phyloP scores from a whole-genome alignment of 106 monocot species.

The Dendrobium chrysotoxum region DNA sequence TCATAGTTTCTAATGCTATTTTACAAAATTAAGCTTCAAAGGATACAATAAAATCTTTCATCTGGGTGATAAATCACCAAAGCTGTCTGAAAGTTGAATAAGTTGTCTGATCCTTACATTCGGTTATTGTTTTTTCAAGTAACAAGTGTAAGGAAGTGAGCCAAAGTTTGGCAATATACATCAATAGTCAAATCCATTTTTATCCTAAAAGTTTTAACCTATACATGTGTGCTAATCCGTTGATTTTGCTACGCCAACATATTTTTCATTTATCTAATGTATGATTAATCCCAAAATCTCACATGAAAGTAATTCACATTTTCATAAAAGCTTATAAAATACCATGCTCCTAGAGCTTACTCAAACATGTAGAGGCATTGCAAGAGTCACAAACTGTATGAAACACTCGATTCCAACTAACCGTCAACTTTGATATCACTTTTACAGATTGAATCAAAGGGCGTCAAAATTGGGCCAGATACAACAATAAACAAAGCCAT shows the following conservation, averaged over 20 bases:
- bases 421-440: neutral
- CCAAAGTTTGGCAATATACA: neutral
- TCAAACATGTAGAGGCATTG: neutral
- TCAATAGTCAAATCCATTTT: neutral
- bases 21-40: neutral
- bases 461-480: neutral
- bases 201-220: neutral
- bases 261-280: neutral
- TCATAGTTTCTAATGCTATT: slow-evolving; percentile 3
- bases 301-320: neutral
- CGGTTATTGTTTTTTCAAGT: neutral
- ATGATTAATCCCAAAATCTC: neutral
- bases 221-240: neutral
- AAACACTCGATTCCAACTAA: neutral
- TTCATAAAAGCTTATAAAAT: neutral
- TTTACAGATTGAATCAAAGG: neutral
- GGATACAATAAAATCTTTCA: neutral
- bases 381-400: neutral
- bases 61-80: neutral
- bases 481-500: neutral
- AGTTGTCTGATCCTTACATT: neutral
- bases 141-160: neutral
- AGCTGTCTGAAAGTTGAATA: neutral
- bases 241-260: neutral
- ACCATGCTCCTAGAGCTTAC: neutral